These are phyloP conservation scores for Bryum argenteum DNA, from an alignment of 225 moss, liverwort and hornwort species.

Conservation along the genomic window DNA sequence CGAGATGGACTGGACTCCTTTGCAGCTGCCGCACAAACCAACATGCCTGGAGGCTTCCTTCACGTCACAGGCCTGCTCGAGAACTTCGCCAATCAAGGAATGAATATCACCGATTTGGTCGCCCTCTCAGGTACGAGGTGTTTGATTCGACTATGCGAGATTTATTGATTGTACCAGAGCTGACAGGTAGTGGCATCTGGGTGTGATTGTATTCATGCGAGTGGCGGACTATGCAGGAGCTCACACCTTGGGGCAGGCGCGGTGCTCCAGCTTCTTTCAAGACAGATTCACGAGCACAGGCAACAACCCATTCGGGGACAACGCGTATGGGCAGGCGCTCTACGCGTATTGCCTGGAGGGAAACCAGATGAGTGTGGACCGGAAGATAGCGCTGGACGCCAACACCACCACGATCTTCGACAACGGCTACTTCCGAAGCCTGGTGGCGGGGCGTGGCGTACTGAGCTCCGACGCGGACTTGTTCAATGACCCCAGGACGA, in stretches of 20 bases:
- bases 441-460: constrained; percentile 41
- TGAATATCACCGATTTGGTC: constrained; percentile 44
- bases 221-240: constrained; percentile 31
- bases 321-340: constrained; percentile 23
- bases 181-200: no score
- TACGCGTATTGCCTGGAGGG: constrained; percentile 42
- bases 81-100: constrained; percentile 44
- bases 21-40: constrained; percentile 41
- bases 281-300: constrained; percentile 44
- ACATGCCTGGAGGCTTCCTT: constrained; percentile 49
- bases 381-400: constrained; percentile 40
- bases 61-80: constrained; percentile 45
- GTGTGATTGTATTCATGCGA: neutral
- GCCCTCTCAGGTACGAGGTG: constrained; percentile 43
- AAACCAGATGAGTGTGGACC: constrained; percentile 22
- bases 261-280: constrained; percentile 39
- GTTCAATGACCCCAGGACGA: constrained; percentile 2
- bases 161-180: no score
- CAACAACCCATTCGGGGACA: constrained; percentile 41
- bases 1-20: constrained; percentile 53
- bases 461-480: constrained; percentile 50
- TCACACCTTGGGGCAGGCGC: constrained; percentile 54
- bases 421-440: constrained; percentile 51
- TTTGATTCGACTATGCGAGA: neutral
- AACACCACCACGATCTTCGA: constrained; percentile 45